Base-by-base conservation (phyloP, 2,329 filamentous ascomycete genomes). In the Ophiocordyceps sinensis region DNA sequence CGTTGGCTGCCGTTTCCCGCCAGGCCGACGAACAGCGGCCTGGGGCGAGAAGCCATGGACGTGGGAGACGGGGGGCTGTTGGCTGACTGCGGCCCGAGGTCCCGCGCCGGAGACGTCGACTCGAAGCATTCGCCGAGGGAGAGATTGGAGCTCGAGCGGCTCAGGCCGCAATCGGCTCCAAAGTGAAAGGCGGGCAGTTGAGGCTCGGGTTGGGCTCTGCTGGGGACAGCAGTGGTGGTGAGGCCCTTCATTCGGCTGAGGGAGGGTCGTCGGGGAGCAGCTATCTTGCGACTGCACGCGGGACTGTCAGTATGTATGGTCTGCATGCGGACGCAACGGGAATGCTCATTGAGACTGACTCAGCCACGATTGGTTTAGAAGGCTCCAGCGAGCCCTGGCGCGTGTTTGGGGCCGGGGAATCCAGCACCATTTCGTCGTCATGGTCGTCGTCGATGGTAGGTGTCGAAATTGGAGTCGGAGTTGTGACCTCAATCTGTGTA, bases 71-170 rank as follows among this genome's bases (percentile, higher is more conserved):
- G 73, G 36, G 68, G 75, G 51, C 74, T 81, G 54, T 74, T 73
- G 41, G 75, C 73, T 30, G 77, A 75, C 41, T 73, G 66, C 23
- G 75, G 66, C 41, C 76, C 70, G 43, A 74, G 70, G 51, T 88
- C 79, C 47, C 81, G 81, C 13, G 81, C 78, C 3, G 88, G 84
- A 12, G 86, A 91, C 49, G 82, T 50, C 17, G 59, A 77, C 47
- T 79, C 71, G 57, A 93, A 93, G 66, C 82, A 86, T 57, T 93
- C 85, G 50, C 79, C 77, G 37, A 91, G 62, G 14, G 82, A 83
- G 48, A 86, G 72, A 15, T 55, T 57, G 28, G 55, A 59, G 41
- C 51, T 56, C 41, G 47, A 48, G 38, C 51, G 53, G 46, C 41
- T 51, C 41, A 51, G 49, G 40, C 44, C 48, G 41, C 53, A 53